Conservation (phyloP, 202 grass and related monocot species). For the Digitaria exilis region DNA sequence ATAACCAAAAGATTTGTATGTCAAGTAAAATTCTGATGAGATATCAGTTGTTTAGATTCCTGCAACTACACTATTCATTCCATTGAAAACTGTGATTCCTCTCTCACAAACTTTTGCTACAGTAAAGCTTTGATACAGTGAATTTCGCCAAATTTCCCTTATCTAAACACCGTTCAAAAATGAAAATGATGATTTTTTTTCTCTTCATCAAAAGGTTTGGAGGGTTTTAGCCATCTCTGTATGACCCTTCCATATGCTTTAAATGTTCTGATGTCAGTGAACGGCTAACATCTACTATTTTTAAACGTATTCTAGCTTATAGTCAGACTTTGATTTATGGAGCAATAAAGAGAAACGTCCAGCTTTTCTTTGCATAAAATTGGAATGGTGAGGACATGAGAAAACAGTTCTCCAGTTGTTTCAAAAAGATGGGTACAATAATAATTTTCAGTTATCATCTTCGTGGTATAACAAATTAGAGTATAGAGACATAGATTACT, state of each 20-base stretch:
- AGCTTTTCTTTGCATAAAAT: background rate
- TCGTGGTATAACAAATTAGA: background rate
- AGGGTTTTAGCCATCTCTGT: background rate
- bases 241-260: background rate
- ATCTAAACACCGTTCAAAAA: too few relatives aligned
- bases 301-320: background rate
- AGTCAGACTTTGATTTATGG: background rate
- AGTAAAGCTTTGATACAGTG: too few relatives aligned
- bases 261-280: slow-evolving; percentile 4
- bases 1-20: background rate
- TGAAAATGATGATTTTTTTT: background rate
- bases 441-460: background rate
- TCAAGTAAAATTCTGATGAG: background rate
- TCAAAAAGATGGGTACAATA: slow-evolving; percentile 3
- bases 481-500: background rate
- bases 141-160: too few relatives aligned
- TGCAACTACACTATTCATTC: too few relatives aligned
- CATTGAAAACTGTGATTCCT: too few relatives aligned
- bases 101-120: too few relatives aligned
- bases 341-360: background rate
- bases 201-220: background rate
- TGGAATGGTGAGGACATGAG: background rate
- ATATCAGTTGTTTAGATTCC: too few relatives aligned
- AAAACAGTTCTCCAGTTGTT: background rate
- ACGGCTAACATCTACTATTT: background rate